phyloP scores from a whole-genome alignment of 345 rosid species.

The Murraya paniculata region DNA sequence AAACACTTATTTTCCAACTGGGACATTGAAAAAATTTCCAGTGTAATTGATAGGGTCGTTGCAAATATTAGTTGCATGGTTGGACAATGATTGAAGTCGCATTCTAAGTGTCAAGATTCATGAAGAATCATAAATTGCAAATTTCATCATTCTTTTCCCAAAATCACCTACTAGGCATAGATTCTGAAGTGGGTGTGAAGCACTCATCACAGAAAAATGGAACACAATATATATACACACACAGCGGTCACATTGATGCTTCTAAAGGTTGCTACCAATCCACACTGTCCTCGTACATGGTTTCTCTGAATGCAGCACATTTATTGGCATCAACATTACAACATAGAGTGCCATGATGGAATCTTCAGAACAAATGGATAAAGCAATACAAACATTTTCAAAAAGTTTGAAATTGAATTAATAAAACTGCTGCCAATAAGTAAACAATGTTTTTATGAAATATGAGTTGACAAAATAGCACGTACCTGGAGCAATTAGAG shows the following conservation, averaged over 20 bases:
- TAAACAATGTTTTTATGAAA: background rate
- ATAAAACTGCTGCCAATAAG: background rate
- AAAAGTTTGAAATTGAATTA: background rate
- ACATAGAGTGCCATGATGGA: background rate
- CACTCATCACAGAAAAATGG: background rate
- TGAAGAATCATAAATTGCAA: no score
- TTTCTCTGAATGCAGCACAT: background rate
- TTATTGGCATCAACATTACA: background rate
- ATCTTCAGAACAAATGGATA: background rate
- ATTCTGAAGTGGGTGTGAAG: background rate
- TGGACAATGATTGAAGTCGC: background rate
- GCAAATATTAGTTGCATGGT: background rate
- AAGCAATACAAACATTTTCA: background rate
- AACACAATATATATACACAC: no score
- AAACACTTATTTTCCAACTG: background rate
- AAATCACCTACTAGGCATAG: background rate
- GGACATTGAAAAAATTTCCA: background rate
- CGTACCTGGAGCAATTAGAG: background rate
- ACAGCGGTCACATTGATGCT: background rate
- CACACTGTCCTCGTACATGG: background rate
- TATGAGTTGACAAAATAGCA: background rate
- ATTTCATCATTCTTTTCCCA: background rate
- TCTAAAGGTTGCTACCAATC: background rate
- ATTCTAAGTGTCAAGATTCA: no score
- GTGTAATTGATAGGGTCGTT: no score